These are phyloP conservation scores for Colletotrichum sp. DNA, from an alignment of 2,329 filamentous ascomycete genomes.

Conservation along the genomic window DNA sequence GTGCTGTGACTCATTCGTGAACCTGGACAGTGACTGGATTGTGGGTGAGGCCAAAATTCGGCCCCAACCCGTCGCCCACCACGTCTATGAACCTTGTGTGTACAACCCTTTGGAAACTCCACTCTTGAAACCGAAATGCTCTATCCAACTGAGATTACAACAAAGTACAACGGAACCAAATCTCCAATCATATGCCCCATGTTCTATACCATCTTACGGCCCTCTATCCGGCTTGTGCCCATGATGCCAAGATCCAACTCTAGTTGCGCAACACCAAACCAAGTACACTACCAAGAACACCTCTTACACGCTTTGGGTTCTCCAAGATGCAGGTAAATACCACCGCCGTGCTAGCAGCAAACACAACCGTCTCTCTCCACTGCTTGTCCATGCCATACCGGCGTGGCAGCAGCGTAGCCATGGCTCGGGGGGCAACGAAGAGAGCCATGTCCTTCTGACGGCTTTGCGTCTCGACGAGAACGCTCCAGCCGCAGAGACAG, in stretches of 20 bases:
- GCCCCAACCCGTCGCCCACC: background rate
- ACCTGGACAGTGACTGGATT: background rate
- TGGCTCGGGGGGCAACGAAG: constrained; percentile 80
- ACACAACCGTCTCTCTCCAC: constrained; percentile 70
- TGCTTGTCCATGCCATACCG: constrained; percentile 67
- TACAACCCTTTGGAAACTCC: background rate
- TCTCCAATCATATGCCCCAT: background rate
- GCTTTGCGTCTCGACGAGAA: constrained; percentile 71
- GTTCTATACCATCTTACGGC: background rate
- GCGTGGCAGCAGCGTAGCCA: constrained; percentile 76
- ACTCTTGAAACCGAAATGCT: background rate
- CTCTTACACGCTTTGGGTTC: constrained; percentile 66
- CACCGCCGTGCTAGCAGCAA: constrained; percentile 71
- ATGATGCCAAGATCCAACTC: background rate
- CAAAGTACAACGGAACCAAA: background rate
- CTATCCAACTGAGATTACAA: background rate
- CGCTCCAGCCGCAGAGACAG: constrained; percentile 80
- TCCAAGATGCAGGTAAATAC: constrained; percentile 73
- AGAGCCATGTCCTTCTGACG: constrained; percentile 77
- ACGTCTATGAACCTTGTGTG: background rate
- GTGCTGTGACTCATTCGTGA: background rate
- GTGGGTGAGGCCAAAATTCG: background rate
- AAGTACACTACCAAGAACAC: constrained; percentile 69
- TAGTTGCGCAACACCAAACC: constrained; percentile 50
- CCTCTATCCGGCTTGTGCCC: background rate